Conservation (phyloP, 2,329 filamentous ascomycete species). For the Penicillium sp. region DNA sequence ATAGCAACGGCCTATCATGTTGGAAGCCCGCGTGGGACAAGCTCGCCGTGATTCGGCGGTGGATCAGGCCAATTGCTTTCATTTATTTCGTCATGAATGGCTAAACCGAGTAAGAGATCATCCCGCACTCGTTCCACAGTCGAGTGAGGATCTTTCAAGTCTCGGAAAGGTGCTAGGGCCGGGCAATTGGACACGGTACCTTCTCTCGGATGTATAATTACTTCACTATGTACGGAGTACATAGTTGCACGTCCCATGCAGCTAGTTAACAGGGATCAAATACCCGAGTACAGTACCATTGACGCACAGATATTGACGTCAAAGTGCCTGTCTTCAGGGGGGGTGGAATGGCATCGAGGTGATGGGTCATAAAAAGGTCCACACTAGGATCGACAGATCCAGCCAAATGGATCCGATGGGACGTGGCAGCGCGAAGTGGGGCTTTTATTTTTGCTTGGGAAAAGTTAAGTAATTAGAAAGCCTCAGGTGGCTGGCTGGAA, state of each 20-base stretch:
- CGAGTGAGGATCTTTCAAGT: slow-evolving; percentile 3
- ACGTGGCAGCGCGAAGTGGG: slow-evolving; percentile 10
- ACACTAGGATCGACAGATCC: slow-evolving; percentile 18
- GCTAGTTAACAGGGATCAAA: background rate
- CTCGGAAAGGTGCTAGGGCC: slow-evolving; percentile 15
- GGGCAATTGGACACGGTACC: slow-evolving; percentile 12
- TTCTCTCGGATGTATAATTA: background rate
- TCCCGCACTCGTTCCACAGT: slow-evolving; percentile 3
- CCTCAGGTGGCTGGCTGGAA: slow-evolving; percentile 11
- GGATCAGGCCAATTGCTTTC: slow-evolving; percentile 4
- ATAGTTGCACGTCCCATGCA: background rate
- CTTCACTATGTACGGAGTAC: background rate
- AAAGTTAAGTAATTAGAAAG: background rate
- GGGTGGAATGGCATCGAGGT: slow-evolving; percentile 1
- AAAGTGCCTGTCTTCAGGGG: background rate
- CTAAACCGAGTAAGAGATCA: slow-evolving; percentile 20
- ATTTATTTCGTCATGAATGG: slow-evolving; percentile 2
- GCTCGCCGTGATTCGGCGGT: slow-evolving; percentile 7
- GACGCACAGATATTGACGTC: background rate
- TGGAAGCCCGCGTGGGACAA: slow-evolving; percentile 20
- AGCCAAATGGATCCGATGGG: slow-evolving; percentile 7
- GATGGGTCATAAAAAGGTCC: slow-evolving; percentile 8
- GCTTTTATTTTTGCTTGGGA: slow-evolving; percentile 1
- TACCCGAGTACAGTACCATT: background rate
- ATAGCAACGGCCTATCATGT: slow-evolving; percentile 11